Base-by-base conservation (phyloP, 768 basidiomycete species). In the Pisolithus albus region DNA sequence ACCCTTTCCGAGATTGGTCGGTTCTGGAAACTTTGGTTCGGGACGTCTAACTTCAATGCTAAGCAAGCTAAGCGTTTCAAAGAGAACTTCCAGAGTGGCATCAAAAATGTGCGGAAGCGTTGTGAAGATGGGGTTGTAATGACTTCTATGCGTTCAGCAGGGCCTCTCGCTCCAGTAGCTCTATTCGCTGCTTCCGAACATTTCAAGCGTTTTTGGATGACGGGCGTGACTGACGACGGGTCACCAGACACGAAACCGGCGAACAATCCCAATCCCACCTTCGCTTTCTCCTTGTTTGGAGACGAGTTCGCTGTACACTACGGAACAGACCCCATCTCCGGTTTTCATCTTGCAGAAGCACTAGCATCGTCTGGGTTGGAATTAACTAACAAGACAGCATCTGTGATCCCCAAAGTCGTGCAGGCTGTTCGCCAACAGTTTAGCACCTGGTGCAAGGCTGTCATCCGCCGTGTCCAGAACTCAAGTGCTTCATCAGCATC, bases 271-370 rank as follows among this genome's bases (percentile, higher is more conserved):
- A 67, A 70, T n/a, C 66, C 66, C 1, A 70, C 66, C 13, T 68
- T 67, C 13, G 57, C 56, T 2, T 67, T 65, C 23, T 70, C 68
- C 16, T 5, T 40, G 18, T 47, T 56, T 1, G 52, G 61, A n/a
- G 59, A 66, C 0, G 43, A 52, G 44, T 66, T 64, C 6, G 46
- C 60, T n/a, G 62, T 66, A 2, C 66, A 70, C 39, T 70, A 68
- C 46, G 68, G 60, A 13, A 54, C 50, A 7, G 68, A 67, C 47
- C 62, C 66, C 9, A 47, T 68, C 4, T 50, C 56, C 3, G 64
- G 66, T 26, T 67, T 70, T 45, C 66, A 68, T 52, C 59, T 66
- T 13, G 68, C 64, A 11, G 64, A 68, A 36, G 43, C 48, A 11
- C 52, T 68, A 23, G 58, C 57, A 10, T 46, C 51, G 21, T 42